Percentiles rank a stretch among this genome's conserved stretches.
Evolutionary conservation across 192 early-diverging fungal genomes (phyloP).

Genomic region (Podila minutissima): DNA sequence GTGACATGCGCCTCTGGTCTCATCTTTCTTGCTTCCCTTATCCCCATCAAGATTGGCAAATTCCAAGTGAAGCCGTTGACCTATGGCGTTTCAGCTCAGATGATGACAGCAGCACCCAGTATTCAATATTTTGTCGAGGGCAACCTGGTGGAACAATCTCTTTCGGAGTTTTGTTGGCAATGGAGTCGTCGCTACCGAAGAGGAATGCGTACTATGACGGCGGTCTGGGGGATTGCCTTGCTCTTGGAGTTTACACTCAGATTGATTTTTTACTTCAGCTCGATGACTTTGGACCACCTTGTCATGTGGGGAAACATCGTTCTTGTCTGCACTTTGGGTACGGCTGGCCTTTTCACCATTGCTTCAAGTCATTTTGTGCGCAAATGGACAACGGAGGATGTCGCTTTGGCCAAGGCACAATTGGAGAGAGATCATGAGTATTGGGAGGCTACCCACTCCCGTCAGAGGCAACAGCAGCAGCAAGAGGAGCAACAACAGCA

Average conservation of each 20-base stretch:
- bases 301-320: constrained; percentile 52
- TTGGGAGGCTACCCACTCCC: constrained; percentile 20
- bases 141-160: constrained; percentile 31
- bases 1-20: constrained; percentile 51
- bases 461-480: constrained; percentile 10
- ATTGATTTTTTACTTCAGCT: constrained; percentile 48
- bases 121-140: constrained; percentile 29
- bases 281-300: constrained; percentile 46
- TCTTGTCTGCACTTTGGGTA: constrained; percentile 13
- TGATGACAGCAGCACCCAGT: constrained; percentile 40
- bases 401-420: constrained; percentile 18
- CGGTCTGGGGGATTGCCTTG: constrained; percentile 51
- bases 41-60: constrained; percentile 43
- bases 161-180: constrained; percentile 51
- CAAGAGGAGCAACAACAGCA: constrained; percentile 1
- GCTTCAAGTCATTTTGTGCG: constrained; percentile 7
- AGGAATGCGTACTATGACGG: constrained; percentile 44
- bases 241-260: constrained; percentile 54
- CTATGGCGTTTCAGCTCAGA: constrained; percentile 47
- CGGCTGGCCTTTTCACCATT: constrained; percentile 12
- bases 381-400: constrained; percentile 15
- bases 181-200: constrained; percentile 40
- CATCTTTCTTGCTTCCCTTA: constrained; percentile 45
- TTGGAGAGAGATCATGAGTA: constrained; percentile 23
- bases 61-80: constrained; percentile 51